A percentile compares a stretch with the other conserved stretches of the same genome.
These are phyloP conservation scores for Limnanthes douglasii DNA, from an alignment of 345 rosid species.

Conservation along the genomic window DNA sequence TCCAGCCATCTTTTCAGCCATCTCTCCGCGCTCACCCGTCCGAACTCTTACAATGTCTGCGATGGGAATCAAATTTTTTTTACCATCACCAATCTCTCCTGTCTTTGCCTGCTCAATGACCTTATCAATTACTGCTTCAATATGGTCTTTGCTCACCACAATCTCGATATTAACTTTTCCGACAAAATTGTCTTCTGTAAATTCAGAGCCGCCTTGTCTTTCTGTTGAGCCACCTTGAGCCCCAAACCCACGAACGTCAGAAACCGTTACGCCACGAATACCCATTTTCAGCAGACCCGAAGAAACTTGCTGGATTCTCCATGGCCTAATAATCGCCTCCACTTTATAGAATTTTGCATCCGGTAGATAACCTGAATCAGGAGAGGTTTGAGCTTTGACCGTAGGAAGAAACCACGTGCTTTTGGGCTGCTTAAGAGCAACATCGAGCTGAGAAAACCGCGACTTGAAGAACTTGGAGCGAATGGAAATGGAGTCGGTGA, in stretches of 20 bases:
- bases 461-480: constrained; percentile 15
- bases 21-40: constrained; percentile 81
- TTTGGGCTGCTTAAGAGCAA: constrained; percentile 12
- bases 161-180: constrained; percentile 90
- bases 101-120: constrained; percentile 66
- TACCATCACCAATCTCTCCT: constrained; percentile 89
- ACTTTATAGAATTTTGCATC: constrained; percentile 76
- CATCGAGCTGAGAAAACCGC: constrained; percentile 10
- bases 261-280: constrained; percentile 76
- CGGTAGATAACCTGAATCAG: constrained; percentile 50
- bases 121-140: constrained; percentile 59
- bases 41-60: constrained; percentile 66
- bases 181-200: constrained; percentile 74
- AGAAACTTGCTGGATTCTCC: constrained; percentile 75
- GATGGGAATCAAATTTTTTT: constrained; percentile 38
- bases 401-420: constrained; percentile 19
- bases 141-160: constrained; percentile 74
- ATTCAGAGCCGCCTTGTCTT: constrained; percentile 85
- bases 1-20: constrained; percentile 80
- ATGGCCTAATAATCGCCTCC: constrained; percentile 86
- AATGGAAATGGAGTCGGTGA: constrained; percentile 14
- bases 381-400: constrained; percentile 37
- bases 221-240: constrained; percentile 83
- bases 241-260: constrained; percentile 85
- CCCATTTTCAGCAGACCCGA: constrained; percentile 70